phyloP scores from a whole-genome alignment of 495 filamentous ascomycete species.

The Jackrogersella multiformis region DNA sequence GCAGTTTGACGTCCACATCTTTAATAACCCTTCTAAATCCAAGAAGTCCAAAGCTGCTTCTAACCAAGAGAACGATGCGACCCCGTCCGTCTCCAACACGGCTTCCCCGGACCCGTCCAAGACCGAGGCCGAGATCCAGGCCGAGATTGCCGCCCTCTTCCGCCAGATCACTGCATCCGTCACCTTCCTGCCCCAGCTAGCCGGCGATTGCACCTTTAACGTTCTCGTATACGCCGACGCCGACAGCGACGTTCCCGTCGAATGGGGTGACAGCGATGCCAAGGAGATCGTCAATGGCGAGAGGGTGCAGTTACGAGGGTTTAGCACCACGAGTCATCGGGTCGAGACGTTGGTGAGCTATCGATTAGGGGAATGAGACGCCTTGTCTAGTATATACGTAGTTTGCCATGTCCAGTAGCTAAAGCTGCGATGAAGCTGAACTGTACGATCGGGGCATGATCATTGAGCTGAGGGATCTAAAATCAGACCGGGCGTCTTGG shows the following conservation, averaged over 20 bases:
- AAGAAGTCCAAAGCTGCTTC: constrained; percentile 62
- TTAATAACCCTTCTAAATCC: constrained; percentile 61
- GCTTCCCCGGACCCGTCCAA: constrained; percentile 68
- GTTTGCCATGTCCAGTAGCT: not conserved
- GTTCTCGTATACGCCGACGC: constrained; percentile 97
- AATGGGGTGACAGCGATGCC: constrained; percentile 98
- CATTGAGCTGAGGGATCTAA: not conserved
- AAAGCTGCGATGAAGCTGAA: not conserved
- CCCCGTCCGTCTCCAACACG: constrained; percentile 34
- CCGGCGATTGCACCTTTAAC: constrained; percentile 96
- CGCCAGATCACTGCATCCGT: constrained; percentile 98
- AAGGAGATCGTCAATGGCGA: constrained; percentile 97
- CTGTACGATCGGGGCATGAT: not conserved
- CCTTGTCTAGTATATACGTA: not conserved
- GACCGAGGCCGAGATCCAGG: constrained; percentile 91
- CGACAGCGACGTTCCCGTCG: constrained; percentile 94
- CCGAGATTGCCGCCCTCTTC: constrained; percentile 94
- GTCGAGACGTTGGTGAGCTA: constrained; percentile 97
- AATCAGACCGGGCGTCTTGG: constrained; percentile 3
- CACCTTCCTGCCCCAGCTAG: constrained; percentile 92
- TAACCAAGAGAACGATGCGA: constrained; percentile 55
- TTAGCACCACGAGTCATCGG: constrained; percentile 90
- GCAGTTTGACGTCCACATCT: constrained; percentile 96
- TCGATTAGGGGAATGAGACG: constrained; percentile 61
- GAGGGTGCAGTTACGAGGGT: constrained; percentile 93